Base-by-base conservation (phyloP, 1,284 basidiomycete species). In the Moesziomyces aphidis region DNA sequence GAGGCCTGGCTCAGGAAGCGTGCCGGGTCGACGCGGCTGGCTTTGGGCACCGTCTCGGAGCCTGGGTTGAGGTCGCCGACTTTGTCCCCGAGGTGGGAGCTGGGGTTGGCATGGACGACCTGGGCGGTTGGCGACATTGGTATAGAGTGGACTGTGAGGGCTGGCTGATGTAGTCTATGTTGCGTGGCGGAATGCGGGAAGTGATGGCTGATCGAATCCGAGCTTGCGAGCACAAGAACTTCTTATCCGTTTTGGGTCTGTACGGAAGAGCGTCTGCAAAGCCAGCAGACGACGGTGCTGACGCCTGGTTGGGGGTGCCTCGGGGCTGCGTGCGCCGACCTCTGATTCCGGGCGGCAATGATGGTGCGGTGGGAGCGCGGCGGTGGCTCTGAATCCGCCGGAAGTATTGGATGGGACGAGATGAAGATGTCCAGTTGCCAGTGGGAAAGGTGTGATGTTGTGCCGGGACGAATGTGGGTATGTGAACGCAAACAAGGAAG, bases 61-160 rank as follows among this genome's bases (percentile, higher is more conserved):
- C 39, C 22, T 17, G 51, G 28, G 28, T 36, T 47, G 24, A 73
- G 71, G 34, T 68, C 71, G 39, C 57, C 71, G 13, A 73, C 65
- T 61, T 73, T 63, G 52, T 68, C 71, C 11, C 71, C 71, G 31
- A 55, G 31, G 34, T 68, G 51, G 21, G 71, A 55, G 45, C 36
- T 47, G 17, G 71, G 58, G 49, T 68, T 49, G 50, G 65, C 57
- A 23, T 63, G 57, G 43, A 64, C 50, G 34, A 73, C 70, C 24
- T 73, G 70, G 11, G 64, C 64, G 6, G 70, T 55, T 22, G 64
- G 70, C n/a, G 70, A 34, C 70, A 73, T 73, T 42, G 39, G 39
- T 19, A 2, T 1, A n/a, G 17, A 19, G 39, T 42, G 17, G 39
- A 42, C 3, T 6, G 17, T 8, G 17, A 19, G 17, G 19, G 11